A percentile compares a stretch with the other conserved stretches of the same genome.
These are phyloP conservation scores for Paralagenidium karlingii DNA, from an alignment of 352 stramenopile species.

Conservation along the genomic window DNA sequence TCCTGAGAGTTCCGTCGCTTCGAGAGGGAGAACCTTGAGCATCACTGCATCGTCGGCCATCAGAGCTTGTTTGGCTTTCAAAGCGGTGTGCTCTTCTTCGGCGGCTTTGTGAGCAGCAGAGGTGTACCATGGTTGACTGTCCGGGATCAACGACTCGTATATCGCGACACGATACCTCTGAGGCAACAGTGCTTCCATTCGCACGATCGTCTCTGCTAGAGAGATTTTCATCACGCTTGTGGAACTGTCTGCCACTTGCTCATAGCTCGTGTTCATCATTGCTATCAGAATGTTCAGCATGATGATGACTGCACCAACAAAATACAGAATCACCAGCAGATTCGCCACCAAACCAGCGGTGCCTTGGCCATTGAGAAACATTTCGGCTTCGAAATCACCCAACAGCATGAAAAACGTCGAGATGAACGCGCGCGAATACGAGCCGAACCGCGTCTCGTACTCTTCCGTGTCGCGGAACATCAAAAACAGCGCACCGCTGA, in stretches of 20 bases:
- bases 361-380: constrained; percentile 19
- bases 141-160: too few relatives aligned
- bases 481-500: constrained; percentile 59
- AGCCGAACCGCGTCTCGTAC: constrained; percentile 44
- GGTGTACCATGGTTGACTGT: too few relatives aligned
- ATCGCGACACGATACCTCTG: too few relatives aligned
- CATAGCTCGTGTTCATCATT: constrained; percentile 59
- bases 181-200: constrained; percentile 36
- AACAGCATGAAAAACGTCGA: constrained; percentile 69
- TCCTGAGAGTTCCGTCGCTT: too few relatives aligned
- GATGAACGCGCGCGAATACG: constrained; percentile 45
- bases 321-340: constrained; percentile 33
- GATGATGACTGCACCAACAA: constrained; percentile 40
- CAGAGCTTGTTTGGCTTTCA: too few relatives aligned
- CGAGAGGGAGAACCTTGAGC: too few relatives aligned
- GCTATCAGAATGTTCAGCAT: constrained; percentile 58
- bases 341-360: constrained; percentile 38
- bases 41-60: too few relatives aligned
- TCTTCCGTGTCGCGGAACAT: constrained; percentile 35
- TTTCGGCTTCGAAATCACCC: constrained; percentile 42
- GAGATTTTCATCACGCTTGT: constrained; percentile 39
- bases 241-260: constrained; percentile 35
- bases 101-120: too few relatives aligned
- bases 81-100: too few relatives aligned
- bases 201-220: constrained; percentile 30